Percentiles rank a stretch among this genome's conserved stretches.
Conservation (phyloP, 176 grass and related monocot genomes). For the Zoysia japonica region DNA sequence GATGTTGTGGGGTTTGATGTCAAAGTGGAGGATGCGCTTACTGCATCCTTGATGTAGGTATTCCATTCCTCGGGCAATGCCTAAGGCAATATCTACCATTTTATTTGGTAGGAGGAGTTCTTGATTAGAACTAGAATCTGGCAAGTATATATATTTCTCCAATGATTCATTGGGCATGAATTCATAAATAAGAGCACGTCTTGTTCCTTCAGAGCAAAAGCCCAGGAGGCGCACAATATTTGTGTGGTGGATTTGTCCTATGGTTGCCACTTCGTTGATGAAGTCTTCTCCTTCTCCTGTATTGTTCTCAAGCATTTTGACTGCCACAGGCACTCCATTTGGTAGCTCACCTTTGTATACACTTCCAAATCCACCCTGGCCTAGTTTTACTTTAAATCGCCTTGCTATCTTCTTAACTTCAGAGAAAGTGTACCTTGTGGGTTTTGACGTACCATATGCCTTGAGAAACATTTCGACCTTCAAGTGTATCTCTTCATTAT, state of each 20-base stretch:
- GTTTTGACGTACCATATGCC: constrained; percentile 33
- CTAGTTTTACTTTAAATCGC: constrained; percentile 48
- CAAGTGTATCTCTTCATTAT: constrained; percentile 43
- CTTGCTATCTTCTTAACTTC: constrained; percentile 63
- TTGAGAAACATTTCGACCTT: constrained; percentile 14
- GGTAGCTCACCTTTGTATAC: constrained; percentile 53
- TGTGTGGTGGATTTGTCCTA: constrained; percentile 57
- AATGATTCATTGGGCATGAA: constrained; percentile 56
- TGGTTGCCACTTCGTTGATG: constrained; percentile 69
- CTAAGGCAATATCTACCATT: constrained; percentile 40
- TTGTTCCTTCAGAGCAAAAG: constrained; percentile 49
- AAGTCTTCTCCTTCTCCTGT: constrained; percentile 55
- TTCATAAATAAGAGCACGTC: constrained; percentile 46
- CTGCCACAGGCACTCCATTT: constrained; percentile 55
- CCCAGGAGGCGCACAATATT: constrained; percentile 41
- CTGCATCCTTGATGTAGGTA: constrained; percentile 64
- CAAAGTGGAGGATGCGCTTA: constrained; percentile 59
- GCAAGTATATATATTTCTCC: constrained; percentile 24
- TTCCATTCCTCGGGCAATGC: constrained; percentile 54
- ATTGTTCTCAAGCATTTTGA: constrained; percentile 53
- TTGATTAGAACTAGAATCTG: neutral
- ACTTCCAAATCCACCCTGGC: constrained; percentile 63
- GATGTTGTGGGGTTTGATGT: constrained; percentile 55
- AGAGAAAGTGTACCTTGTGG: constrained; percentile 40
- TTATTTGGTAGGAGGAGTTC: constrained; percentile 15